Percentiles rank a stretch among this genome's conserved stretches.
Conservation (phyloP, 805 yeast genomes). For the Candida ficus region DNA sequence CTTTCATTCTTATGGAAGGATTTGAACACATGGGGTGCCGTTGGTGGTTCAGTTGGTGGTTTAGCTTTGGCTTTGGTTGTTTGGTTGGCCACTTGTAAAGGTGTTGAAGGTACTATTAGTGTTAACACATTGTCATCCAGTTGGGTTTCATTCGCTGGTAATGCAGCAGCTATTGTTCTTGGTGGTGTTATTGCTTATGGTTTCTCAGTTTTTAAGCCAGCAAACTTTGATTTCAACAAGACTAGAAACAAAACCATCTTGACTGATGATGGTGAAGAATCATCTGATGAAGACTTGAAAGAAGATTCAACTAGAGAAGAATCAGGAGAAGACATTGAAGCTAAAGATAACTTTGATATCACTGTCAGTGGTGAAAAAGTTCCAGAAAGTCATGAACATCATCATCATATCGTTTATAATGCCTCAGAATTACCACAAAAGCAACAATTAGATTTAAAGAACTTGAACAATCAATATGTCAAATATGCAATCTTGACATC, state of each 20-base stretch:
- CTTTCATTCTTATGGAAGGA: constrained; percentile 35
- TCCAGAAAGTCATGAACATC: background rate
- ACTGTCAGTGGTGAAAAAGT: background rate
- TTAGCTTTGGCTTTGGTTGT: constrained; percentile 31
- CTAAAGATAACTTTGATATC: constrained; percentile 1
- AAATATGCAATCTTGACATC: constrained; percentile 25
- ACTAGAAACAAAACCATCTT: constrained; percentile 33
- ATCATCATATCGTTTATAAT: background rate
- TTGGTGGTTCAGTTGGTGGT: constrained; percentile 34
- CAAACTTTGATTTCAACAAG: constrained; percentile 31
- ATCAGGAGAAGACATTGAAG: background rate
- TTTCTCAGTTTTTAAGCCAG: constrained; percentile 33
- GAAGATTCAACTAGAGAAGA: background rate
- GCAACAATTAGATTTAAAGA: constrained; percentile 23
- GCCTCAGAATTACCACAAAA: constrained; percentile 20
- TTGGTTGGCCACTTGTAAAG: constrained; percentile 35
- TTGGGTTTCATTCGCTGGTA: constrained; percentile 40
- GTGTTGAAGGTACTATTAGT: constrained; percentile 31
- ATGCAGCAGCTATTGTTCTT: constrained; percentile 31
- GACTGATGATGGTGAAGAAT: constrained; percentile 11
- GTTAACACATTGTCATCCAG: constrained; percentile 30
- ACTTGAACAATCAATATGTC: constrained; percentile 28
- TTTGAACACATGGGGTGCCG: constrained; percentile 32
- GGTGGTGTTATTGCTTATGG: constrained; percentile 32
- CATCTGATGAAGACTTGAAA: constrained; percentile 2